Evolutionary conservation across 768 basidiomycete genomes (phyloP).

Genomic region (Lactarius akahatsu): DNA sequence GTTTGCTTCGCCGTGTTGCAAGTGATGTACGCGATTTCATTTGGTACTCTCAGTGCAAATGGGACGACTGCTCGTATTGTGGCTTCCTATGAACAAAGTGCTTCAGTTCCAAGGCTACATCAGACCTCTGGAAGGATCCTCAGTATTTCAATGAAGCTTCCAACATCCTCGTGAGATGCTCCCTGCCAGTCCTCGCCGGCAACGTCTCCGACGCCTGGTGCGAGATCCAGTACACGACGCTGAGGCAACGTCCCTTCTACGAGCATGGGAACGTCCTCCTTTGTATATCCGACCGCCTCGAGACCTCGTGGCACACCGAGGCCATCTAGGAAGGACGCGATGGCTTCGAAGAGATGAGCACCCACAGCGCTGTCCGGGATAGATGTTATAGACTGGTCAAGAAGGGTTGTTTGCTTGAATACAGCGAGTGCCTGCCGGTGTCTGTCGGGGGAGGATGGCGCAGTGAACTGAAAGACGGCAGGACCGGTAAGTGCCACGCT

Average conservation of each 20-base stretch:
- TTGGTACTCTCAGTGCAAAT: conserved; percentile 48
- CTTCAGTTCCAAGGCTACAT: background rate
- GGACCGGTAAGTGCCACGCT: conserved; percentile 90
- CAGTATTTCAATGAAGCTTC: conserved; percentile 77
- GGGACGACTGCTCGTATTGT: conserved; percentile 1
- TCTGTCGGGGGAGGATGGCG: conserved; percentile 87
- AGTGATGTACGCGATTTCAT: conserved; percentile 52
- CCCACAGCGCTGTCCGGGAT: conserved; percentile 83
- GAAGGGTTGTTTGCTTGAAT: conserved; percentile 64
- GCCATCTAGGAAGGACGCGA: conserved; percentile 82
- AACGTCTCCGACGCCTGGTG: conserved; percentile 84
- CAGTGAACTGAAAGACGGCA: conserved; percentile 94
- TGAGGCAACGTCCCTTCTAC: conserved; percentile 94
- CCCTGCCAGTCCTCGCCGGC: conserved; percentile 78
- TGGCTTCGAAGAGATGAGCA: conserved; percentile 75
- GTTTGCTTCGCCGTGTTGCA: conserved; percentile 66
- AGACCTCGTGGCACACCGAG: conserved; percentile 86
- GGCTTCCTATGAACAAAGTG: background rate
- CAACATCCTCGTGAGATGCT: conserved; percentile 80
- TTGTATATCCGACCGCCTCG: conserved; percentile 75
- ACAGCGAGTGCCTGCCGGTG: conserved; percentile 88
- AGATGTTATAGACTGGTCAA: conserved; percentile 66
- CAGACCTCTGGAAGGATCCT: conserved; percentile 24
- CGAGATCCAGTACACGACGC: conserved; percentile 86
- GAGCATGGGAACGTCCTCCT: conserved; percentile 64